Evolutionary conservation across 1,284 basidiomycete genomes (phyloP).

Genomic region (Irpex lacteus): DNA sequence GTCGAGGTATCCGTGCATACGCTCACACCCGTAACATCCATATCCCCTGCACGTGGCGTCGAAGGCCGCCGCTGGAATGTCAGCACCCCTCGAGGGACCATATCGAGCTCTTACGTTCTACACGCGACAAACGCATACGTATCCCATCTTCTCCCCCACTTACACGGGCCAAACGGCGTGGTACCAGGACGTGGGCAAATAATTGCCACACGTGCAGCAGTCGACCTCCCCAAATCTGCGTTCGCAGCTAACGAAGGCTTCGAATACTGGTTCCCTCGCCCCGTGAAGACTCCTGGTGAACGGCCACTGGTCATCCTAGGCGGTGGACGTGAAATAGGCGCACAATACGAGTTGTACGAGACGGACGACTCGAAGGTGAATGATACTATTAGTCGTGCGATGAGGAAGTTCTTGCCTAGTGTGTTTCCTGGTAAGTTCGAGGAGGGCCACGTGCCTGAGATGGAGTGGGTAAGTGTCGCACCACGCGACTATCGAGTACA

Average conservation of each 20-base stretch:
- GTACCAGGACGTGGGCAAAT: conserved; percentile 76
- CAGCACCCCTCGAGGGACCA: conserved; percentile 55
- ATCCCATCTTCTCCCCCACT: conserved; percentile 60
- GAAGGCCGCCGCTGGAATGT: conserved; percentile 45
- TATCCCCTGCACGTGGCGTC: conserved; percentile 27
- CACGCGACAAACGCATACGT: conserved; percentile 84
- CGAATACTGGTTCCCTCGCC: conserved; percentile 82
- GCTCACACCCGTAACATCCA: conserved; percentile 58
- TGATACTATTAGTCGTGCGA: conserved; percentile 39
- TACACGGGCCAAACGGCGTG: conserved; percentile 53
- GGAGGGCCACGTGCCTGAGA: conserved; percentile 47
- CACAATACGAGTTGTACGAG: conserved; percentile 47
- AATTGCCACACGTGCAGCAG: conserved; percentile 49
- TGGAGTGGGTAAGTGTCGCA: conserved; percentile 64
- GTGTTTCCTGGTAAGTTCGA: conserved; percentile 57
- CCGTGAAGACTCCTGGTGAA: conserved; percentile 30
- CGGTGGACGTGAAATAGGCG: conserved; percentile 55
- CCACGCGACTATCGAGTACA: conserved; percentile 5
- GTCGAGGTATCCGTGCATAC: conserved; percentile 62
- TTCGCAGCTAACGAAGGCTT: conserved; percentile 43
- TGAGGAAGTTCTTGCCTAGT: conserved; percentile 57
- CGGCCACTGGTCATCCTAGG: conserved; percentile 71
- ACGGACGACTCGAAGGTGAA: conserved; percentile 60
- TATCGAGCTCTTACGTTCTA: conserved; percentile 60
- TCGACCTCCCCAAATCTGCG: conserved; percentile 30